phyloP scores from a whole-genome alignment of 2,329 filamentous ascomycete genomes.

The Trichoderma polysporum region DNA sequence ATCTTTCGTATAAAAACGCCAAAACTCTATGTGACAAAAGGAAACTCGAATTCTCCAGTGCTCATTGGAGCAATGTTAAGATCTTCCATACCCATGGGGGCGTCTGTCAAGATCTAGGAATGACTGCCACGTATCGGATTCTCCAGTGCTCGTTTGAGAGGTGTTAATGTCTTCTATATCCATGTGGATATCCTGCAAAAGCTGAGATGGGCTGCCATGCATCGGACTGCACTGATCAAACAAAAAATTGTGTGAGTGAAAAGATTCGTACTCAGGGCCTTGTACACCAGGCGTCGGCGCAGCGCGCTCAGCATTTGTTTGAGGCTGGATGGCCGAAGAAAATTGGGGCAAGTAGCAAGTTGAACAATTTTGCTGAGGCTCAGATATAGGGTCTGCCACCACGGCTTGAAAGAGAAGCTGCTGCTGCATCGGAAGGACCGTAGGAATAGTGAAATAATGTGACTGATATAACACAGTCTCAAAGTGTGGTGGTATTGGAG shows the following conservation, averaged over 20 bases:
- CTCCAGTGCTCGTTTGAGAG: not conserved
- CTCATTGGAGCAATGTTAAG: not conserved
- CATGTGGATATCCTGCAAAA: not conserved
- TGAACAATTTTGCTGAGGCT: not conserved
- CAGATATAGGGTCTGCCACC: not conserved
- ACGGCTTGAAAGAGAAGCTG: not conserved
- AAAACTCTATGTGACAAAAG: not conserved
- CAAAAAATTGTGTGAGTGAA: not conserved
- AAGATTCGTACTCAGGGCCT: not conserved
- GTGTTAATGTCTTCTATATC: not conserved
- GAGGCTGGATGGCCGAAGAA: too few relatives aligned
- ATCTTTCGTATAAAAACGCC: not conserved
- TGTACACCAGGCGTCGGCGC: too few relatives aligned
- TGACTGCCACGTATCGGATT: not conserved
- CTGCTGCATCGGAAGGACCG: not conserved
- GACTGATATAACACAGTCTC: not conserved
- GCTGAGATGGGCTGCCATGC: not conserved
- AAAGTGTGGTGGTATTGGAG: not conserved
- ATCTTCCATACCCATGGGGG: not conserved
- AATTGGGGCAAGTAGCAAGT: not conserved
- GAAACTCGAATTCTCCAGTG: not conserved
- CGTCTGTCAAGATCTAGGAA: not conserved
- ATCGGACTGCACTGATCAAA: not conserved
- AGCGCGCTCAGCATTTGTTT: not conserved
- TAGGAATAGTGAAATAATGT: not conserved